Evolutionary conservation across 1,284 basidiomycete genomes (phyloP), one percentile per base, ranked within the genome.

Genomic region (Lentinula novae-zelandiae): DNA sequence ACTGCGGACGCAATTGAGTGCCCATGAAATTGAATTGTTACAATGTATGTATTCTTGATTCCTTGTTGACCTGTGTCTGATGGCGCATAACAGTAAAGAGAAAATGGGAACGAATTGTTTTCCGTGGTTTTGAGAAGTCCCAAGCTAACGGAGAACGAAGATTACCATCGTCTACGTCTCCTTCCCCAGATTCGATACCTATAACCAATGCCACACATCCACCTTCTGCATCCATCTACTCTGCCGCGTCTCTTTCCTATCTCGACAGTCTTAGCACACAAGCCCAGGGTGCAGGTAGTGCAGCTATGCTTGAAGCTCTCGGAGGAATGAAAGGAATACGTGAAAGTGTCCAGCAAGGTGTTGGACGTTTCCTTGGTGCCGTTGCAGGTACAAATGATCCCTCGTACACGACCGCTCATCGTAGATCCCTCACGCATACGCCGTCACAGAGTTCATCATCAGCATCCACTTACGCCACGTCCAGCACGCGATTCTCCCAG

Each of bases 101-200:
- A 62, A 89, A 87, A 71, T 93, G 90, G 90, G 89, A 89, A 70
- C 81, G 83, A 42, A 90, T 93, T 61, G 83, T 92, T 48, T 82
- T 80, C 65, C 79, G 83, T 22, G 84, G 85, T 17, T 79, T 85
- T 65, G 80, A 81, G 17, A 59, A 49, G 33, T 59, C 64, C 17
- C 64, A 60, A 34, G 31, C 53, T 10, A 38, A 57, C 55, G 20
- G 44, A 12, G 44, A 46, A 46, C 8, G 9, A 9, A 22, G 12
- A 20, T 20, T 38, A 10, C 46, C 55, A 17, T 13, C 44, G 9
- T 56, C 22, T 10, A 34, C 51, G n/a, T 57, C 53, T 13, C 22
- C 50, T 46, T 31, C 49, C 15, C 33, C 50, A 27, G 49, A 57
- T 9, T 49, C 53, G 2, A 34, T 36, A 8, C 34, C 57, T 17